Conservation (phyloP, 768 basidiomycete genomes). For the Leccinum uliginosum region DNA sequence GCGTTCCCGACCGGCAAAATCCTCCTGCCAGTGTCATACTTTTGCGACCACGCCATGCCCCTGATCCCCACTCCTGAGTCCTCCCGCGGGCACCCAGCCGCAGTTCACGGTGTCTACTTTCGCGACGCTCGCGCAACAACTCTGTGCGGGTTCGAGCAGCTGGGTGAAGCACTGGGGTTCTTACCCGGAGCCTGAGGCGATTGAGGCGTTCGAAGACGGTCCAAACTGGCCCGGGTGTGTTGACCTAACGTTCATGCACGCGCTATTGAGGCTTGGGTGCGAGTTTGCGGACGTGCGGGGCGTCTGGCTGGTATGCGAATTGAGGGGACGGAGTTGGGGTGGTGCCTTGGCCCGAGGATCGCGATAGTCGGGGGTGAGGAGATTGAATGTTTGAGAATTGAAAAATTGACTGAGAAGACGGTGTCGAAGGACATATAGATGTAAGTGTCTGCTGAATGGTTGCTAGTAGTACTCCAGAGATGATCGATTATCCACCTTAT, state of each 20-base stretch:
- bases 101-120: slow-evolving; percentile 52
- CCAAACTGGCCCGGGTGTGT: slow-evolving; percentile 92
- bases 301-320: slow-evolving; percentile 84
- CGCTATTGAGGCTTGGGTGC: slow-evolving; percentile 81
- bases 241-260: slow-evolving; percentile 94
- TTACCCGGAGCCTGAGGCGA: slow-evolving; percentile 38
- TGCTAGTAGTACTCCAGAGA: no score
- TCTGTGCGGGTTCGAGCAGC: slow-evolving; percentile 63
- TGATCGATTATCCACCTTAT: no score
- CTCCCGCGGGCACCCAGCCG: slow-evolving; percentile 20
- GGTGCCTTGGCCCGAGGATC: slow-evolving; percentile 85
- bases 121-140: slow-evolving; percentile 56
- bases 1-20: slow-evolving; percentile 84
- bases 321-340: slow-evolving; percentile 86
- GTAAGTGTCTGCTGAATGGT: no score
- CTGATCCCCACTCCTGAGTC: slow-evolving; percentile 51
- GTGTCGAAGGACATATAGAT: no score
- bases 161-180: slow-evolving; percentile 52
- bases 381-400: slow-evolving; percentile 46
- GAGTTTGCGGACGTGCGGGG: slow-evolving; percentile 71
- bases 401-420: no score
- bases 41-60: slow-evolving; percentile 89
- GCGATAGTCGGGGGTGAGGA: slow-evolving; percentile 63
- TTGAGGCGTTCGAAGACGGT: slow-evolving; percentile 70
- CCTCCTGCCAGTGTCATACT: slow-evolving; percentile 94